A percentile compares a stretch with the other conserved stretches of the same genome.
phyloP scores from a whole-genome alignment of 192 early-diverging fungal genomes.

The Podila verticillata region DNA sequence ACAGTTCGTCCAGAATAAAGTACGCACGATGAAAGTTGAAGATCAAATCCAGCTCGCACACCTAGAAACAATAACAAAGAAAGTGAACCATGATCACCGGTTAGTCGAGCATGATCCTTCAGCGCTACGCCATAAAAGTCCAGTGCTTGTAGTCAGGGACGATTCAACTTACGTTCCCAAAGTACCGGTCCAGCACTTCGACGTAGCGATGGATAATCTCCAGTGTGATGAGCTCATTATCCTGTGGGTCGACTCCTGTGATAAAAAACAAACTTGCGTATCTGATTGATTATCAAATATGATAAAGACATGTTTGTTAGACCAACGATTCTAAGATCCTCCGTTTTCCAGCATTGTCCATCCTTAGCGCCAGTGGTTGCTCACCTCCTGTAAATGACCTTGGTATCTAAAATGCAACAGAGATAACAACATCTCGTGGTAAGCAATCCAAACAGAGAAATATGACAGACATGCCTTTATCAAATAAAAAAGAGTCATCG shows the following conservation, averaged over 20 bases:
- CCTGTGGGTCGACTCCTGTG: constrained; percentile 90
- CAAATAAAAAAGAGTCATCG: too few relatives aligned
- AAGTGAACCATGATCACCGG: not conserved
- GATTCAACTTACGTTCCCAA: constrained; percentile 90
- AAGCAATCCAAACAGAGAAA: not conserved
- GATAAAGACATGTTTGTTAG: not conserved
- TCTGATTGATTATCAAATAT: constrained; percentile 56
- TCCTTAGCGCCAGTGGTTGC: not conserved
- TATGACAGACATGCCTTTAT: not conserved
- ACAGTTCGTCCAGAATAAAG: constrained; percentile 86
- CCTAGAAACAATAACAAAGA: constrained; percentile 48
- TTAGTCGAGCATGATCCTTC: not conserved
- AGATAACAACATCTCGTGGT: not conserved
- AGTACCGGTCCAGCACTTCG: constrained; percentile 96
- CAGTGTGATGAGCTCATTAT: constrained; percentile 94
- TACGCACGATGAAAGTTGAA: constrained; percentile 97
- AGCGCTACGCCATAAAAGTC: too few relatives aligned
- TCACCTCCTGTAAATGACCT: constrained; percentile 71
- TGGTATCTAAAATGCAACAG: constrained; percentile 55
- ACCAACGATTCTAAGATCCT: too few relatives aligned
- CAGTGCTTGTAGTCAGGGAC: too few relatives aligned
- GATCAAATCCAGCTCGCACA: constrained; percentile 96
- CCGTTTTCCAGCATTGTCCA: too few relatives aligned
- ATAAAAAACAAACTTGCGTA: constrained; percentile 98
- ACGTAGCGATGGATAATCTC: constrained; percentile 99